Evolutionary conservation across 441 rosid genomes (phyloP).

Genomic region (Erodium chrysanthum): DNA sequence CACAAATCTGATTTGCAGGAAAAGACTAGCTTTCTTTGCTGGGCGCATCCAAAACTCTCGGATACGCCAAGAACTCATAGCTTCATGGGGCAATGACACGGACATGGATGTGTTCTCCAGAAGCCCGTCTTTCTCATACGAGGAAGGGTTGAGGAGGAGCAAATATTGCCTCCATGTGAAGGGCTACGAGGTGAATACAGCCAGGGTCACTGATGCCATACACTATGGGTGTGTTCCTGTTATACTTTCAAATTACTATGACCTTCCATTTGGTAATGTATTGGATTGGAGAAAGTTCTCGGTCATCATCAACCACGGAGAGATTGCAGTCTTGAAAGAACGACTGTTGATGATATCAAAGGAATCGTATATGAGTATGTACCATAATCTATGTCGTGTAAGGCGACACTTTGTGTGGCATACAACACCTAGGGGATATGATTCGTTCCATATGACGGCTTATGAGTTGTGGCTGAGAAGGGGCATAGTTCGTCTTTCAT

Average conservation of each 20-base stretch:
- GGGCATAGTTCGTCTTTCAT: neutral
- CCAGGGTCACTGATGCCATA: conserved; percentile 34
- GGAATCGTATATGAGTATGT: conserved; percentile 23
- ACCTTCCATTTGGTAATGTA: conserved; percentile 34
- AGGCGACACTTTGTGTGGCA: conserved; percentile 40
- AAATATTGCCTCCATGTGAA: conserved; percentile 37
- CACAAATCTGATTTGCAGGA: conserved; percentile 18
- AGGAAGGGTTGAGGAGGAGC: conserved; percentile 34
- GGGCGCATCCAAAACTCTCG: conserved; percentile 32
- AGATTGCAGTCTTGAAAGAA: conserved; percentile 22
- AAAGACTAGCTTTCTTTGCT: conserved; percentile 31
- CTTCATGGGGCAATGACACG: conserved; percentile 28
- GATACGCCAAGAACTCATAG: conserved; percentile 27
- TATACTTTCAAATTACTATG: conserved; percentile 33
- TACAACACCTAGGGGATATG: conserved; percentile 25
- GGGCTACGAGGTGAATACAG: conserved; percentile 41
- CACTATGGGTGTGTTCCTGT: conserved; percentile 37
- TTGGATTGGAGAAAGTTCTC: conserved; percentile 41
- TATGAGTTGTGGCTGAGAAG: conserved; percentile 35
- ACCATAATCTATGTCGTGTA: conserved; percentile 25
- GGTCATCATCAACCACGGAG: conserved; percentile 22
- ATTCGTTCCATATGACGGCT: conserved; percentile 39
- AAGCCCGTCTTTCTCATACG: conserved; percentile 24
- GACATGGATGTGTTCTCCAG: conserved; percentile 24
- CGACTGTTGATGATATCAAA: conserved; percentile 22